Conservation (phyloP, 306 rosid species). For the Myrica gale region DNA sequence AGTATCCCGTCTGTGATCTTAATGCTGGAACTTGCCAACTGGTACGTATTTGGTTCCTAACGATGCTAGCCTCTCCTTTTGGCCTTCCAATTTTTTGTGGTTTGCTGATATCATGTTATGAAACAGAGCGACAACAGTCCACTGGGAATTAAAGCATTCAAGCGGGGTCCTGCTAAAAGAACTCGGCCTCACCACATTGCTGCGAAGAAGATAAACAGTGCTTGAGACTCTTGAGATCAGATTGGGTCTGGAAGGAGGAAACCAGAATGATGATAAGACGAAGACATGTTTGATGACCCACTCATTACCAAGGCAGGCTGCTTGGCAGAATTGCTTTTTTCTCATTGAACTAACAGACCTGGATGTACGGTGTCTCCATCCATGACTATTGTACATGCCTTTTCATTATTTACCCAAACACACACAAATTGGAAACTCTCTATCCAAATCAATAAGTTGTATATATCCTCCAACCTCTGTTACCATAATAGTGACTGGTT, state of each 20-base stretch:
- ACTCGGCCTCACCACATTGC: constrained; percentile 21
- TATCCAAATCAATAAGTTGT: constrained; percentile 8
- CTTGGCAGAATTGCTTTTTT: constrained; percentile 12
- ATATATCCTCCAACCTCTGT: neutral
- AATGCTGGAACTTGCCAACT: constrained; percentile 53
- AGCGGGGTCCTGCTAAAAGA: constrained; percentile 47
- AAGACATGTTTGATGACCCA: neutral
- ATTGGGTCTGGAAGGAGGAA: neutral
- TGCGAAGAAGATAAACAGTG: constrained; percentile 5
- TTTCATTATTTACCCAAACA: neutral
- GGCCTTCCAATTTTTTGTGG: neutral
- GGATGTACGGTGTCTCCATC: neutral
- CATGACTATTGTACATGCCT: constrained; percentile 22
- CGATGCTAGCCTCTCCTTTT: neutral
- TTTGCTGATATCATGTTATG: constrained; percentile 5
- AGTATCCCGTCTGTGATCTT: constrained; percentile 71
- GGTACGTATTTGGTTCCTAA: constrained; percentile 38
- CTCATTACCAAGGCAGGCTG: neutral
- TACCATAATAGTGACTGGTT: neutral
- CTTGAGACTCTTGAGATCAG: constrained; percentile 14
- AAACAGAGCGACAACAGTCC: constrained; percentile 57
- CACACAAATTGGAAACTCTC: neutral
- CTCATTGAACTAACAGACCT: neutral
- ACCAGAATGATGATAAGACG: neutral
- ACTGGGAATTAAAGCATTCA: constrained; percentile 53